Conservation (phyloP, 2,329 filamentous ascomycete genomes). For the Scorias spongiosa region DNA sequence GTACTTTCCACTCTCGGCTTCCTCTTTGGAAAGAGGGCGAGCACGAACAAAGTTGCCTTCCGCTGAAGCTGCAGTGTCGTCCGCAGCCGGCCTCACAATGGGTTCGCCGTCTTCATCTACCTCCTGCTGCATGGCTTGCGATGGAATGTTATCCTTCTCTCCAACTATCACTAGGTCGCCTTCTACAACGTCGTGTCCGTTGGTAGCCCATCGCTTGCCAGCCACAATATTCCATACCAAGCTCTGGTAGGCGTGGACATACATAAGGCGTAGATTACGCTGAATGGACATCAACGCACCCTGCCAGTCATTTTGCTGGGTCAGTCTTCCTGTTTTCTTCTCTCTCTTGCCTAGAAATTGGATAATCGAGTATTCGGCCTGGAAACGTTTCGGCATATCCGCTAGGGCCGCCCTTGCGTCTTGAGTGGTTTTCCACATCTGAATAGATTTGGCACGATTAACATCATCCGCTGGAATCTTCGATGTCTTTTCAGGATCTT, state of each 20-base stretch:
- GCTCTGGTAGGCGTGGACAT: conserved; percentile 92
- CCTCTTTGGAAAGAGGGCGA: conserved; percentile 58
- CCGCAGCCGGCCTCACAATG: conserved; percentile 44
- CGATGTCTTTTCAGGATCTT: conserved; percentile 25
- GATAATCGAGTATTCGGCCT: conserved; percentile 65
- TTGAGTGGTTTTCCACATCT: conserved; percentile 41
- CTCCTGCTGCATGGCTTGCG: conserved; percentile 19
- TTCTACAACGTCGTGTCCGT: conserved; percentile 58
- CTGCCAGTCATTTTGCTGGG: conserved; percentile 52
- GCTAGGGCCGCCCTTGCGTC: conserved; percentile 38
- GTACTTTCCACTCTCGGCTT: conserved; percentile 61
- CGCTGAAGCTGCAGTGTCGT: conserved; percentile 38
- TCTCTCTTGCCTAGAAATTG: conserved; percentile 48
- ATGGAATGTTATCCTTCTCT: conserved; percentile 37
- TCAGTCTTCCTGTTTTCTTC: conserved; percentile 28
- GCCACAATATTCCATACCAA: conserved; percentile 83
- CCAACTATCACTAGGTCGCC: conserved; percentile 68
- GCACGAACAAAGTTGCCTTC: conserved; percentile 52
- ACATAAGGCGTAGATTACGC: conserved; percentile 76
- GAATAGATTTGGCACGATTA: conserved; percentile 62
- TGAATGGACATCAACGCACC: conserved; percentile 70
- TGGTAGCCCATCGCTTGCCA: conserved; percentile 63
- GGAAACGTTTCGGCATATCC: conserved; percentile 63
- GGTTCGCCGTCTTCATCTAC: conserved; percentile 50
- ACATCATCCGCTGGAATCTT: conserved; percentile 60